These are phyloP conservation scores for Aspergillus melleus DNA, from an alignment of 2,329 filamentous ascomycete species.

Conservation along the genomic window DNA sequence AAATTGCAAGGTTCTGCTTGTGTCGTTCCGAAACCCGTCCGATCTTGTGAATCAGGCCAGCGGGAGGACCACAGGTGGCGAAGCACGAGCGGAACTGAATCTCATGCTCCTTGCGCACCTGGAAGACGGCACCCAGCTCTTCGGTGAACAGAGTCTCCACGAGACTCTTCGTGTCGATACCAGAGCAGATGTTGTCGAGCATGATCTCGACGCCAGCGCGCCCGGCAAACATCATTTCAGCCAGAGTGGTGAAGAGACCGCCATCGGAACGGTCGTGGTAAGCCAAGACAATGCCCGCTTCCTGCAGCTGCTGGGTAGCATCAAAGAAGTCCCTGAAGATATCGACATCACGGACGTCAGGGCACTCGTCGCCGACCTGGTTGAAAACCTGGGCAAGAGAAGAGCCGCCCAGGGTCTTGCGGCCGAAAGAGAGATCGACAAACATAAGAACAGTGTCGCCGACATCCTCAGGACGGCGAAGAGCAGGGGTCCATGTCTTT, in stretches of 20 bases:
- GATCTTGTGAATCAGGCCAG: conserved; percentile 79
- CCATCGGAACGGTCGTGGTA: conserved; percentile 96
- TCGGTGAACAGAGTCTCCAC: conserved; percentile 89
- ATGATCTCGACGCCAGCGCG: conserved; percentile 84
- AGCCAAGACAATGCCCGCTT: conserved; percentile 74
- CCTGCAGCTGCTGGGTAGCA: conserved; percentile 69
- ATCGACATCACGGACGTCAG: conserved; percentile 80
- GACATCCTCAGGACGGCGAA: conserved; percentile 79
- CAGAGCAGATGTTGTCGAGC: conserved; percentile 66
- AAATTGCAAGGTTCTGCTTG: conserved; percentile 76
- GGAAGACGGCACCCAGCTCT: conserved; percentile 94
- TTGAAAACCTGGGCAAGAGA: conserved; percentile 87
- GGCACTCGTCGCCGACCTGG: conserved; percentile 78
- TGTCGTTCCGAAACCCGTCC: conserved; percentile 67
- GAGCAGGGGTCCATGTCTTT: conserved; percentile 90
- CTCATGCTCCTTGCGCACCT: conserved; percentile 82
- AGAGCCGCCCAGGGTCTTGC: conserved; percentile 82
- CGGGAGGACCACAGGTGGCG: conserved; percentile 81
- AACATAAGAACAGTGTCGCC: conserved; percentile 87
- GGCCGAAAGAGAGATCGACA: conserved; percentile 82
- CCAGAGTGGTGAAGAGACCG: conserved; percentile 84
- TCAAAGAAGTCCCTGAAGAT: conserved; percentile 89
- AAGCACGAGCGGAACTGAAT: conserved; percentile 86
- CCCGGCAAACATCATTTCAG: conserved; percentile 98
- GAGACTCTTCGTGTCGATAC: conserved; percentile 63